Percentiles rank a stretch among this genome's conserved stretches.
Conservation (phyloP, 2,329 filamentous ascomycete genomes). For the Penicillium sp. region DNA sequence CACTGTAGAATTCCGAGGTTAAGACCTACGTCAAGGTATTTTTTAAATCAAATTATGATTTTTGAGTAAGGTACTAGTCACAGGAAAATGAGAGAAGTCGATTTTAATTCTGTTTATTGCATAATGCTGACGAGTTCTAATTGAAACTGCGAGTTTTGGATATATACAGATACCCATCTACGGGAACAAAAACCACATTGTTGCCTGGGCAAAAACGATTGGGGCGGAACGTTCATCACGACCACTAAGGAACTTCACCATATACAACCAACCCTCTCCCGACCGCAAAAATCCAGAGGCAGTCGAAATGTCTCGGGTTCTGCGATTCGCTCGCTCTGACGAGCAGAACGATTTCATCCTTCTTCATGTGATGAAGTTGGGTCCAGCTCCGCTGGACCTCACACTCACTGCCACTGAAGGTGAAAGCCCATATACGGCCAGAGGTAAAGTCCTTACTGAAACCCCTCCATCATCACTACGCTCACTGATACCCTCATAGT, state of each 20-base stretch:
- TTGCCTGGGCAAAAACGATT: neutral
- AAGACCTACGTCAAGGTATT: neutral
- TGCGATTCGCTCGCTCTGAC: constrained; percentile 52
- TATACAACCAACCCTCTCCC: neutral
- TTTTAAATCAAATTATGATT: too few relatives aligned
- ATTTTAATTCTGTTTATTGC: too few relatives aligned
- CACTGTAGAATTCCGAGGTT: neutral
- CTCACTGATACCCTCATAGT: constrained; percentile 33
- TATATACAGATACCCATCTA: too few relatives aligned
- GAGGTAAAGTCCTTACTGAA: constrained; percentile 35
- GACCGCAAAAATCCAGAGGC: too few relatives aligned
- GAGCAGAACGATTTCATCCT: constrained; percentile 46
- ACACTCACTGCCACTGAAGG: constrained; percentile 60
- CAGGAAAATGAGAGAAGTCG: too few relatives aligned
- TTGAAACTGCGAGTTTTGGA: too few relatives aligned
- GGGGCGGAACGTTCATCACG: neutral
- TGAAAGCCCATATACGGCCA: constrained; percentile 52
- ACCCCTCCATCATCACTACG: neutral
- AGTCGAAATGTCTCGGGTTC: constrained; percentile 31
- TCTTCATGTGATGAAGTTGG: constrained; percentile 46
- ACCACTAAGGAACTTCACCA: neutral
- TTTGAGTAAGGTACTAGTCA: too few relatives aligned
- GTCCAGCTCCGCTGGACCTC: constrained; percentile 50
- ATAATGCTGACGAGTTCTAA: too few relatives aligned
- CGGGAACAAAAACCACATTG: neutral